phyloP scores from a whole-genome alignment of 2,329 filamentous ascomycete species.

The Aspergillus puulaauensis region DNA sequence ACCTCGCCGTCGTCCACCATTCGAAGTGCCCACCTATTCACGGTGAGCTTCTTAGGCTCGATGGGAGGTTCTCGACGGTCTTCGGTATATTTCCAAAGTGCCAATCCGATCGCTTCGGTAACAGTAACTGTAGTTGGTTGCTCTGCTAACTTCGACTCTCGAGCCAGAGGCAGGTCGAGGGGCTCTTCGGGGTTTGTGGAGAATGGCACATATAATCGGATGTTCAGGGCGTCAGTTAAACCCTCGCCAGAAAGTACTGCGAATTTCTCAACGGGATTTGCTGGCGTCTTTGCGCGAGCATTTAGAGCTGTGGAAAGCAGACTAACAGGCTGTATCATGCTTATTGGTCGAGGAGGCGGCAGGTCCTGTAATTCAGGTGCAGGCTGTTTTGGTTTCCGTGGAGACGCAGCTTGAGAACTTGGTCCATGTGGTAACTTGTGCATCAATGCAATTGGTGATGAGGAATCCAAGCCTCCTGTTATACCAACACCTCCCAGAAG shows the following conservation, averaged over 20 bases:
- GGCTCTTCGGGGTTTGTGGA: constrained; percentile 56
- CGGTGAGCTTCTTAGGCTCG: constrained; percentile 52
- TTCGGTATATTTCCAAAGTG: constrained; percentile 62
- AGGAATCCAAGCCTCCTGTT: constrained; percentile 47
- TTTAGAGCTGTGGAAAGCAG: constrained; percentile 59
- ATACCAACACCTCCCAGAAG: constrained; percentile 54
- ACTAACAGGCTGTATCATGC: constrained; percentile 57
- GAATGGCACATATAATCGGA: constrained; percentile 64
- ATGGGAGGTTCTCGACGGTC: constrained; percentile 57
- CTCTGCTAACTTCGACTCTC: constrained; percentile 54
- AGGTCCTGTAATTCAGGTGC: constrained; percentile 56
- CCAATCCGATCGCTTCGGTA: constrained; percentile 62
- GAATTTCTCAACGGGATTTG: constrained; percentile 63
- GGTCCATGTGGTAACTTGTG: constrained; percentile 37
- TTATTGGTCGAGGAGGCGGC: constrained; percentile 62
- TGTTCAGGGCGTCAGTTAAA: constrained; percentile 60
- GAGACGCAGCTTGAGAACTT: constrained; percentile 44
- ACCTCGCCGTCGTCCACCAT: constrained; percentile 69
- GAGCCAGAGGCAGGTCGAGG: constrained; percentile 58
- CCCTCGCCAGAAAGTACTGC: constrained; percentile 61
- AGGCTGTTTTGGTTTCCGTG: constrained; percentile 51
- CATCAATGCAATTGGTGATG: constrained; percentile 49
- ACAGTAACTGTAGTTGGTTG: constrained; percentile 54
- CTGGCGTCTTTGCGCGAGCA: constrained; percentile 55
- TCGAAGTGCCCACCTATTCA: constrained; percentile 65